Evolutionary conservation across 2,329 filamentous ascomycete species (phyloP).

Genomic region (Rhinocladiella mackenziei): DNA sequence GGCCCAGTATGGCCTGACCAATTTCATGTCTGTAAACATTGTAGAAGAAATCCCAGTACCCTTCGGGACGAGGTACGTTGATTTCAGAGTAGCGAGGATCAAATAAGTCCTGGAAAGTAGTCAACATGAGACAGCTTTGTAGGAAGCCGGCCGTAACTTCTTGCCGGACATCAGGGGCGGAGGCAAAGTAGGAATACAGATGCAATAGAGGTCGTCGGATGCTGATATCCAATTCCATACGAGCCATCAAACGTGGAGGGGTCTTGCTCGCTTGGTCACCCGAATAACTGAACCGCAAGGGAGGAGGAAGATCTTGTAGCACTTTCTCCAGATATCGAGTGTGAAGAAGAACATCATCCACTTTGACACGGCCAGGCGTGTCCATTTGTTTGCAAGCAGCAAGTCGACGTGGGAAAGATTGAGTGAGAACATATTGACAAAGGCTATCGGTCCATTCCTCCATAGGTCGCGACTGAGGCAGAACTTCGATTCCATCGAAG

Average conservation of each 20-base stretch:
- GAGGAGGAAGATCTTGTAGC: constrained; percentile 23
- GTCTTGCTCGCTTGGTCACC: constrained; percentile 25
- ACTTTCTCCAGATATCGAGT: constrained; percentile 25
- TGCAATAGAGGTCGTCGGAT: constrained; percentile 33
- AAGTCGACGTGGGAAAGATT: constrained; percentile 24
- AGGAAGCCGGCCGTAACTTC: constrained; percentile 29
- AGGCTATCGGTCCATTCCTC: constrained; percentile 28
- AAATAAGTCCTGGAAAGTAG: constrained; percentile 35
- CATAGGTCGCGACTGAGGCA: constrained; percentile 17
- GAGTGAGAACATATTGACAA: constrained; percentile 27
- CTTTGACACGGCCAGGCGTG: constrained; percentile 9
- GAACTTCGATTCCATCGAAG: constrained; percentile 15
- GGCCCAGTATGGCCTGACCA: constrained; percentile 17
- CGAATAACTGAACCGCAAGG: constrained; percentile 23
- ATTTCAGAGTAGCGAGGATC: constrained; percentile 33
- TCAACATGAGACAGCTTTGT: constrained; percentile 31
- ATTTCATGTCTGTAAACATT: constrained; percentile 26
- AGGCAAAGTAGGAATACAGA: constrained; percentile 31
- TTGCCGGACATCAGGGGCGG: constrained; percentile 22
- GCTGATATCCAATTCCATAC: constrained; percentile 32
- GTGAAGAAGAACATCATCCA: constrained; percentile 22
- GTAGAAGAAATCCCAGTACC: constrained; percentile 30
- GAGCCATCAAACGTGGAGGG: constrained; percentile 26
- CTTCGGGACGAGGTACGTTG: constrained; percentile 27
- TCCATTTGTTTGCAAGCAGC: constrained; percentile 23